These are phyloP conservation scores for Lanmaoa pseudosensibilis DNA, from an alignment of 768 basidiomycete genomes.

Conservation along the genomic window DNA sequence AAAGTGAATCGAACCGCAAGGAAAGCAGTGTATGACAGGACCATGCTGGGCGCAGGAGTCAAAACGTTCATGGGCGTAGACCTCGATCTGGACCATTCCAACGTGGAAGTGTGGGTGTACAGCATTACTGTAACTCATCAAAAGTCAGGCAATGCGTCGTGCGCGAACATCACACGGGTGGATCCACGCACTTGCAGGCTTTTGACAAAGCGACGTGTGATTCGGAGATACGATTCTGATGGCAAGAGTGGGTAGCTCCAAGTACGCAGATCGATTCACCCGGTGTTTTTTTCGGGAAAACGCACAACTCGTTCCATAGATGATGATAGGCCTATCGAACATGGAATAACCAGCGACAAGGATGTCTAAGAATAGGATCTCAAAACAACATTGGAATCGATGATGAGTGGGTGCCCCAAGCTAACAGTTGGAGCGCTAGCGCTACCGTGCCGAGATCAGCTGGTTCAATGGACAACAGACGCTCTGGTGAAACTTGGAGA, in stretches of 20 bases:
- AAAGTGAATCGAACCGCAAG: constrained; percentile 1
- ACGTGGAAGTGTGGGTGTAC: constrained; percentile 18
- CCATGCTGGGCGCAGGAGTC: constrained; percentile 1
- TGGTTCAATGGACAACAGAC: background rate
- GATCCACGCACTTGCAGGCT: constrained; percentile 20
- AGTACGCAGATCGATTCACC: constrained; percentile 4
- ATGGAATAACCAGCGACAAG: background rate
- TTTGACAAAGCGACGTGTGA: background rate
- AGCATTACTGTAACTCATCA: constrained; percentile 11
- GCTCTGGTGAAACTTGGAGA: background rate
- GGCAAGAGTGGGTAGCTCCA: background rate
- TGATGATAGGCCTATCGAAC: background rate
- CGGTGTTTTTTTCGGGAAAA: background rate
- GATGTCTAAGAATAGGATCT: background rate
- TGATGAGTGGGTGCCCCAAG: background rate
- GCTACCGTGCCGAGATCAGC: background rate
- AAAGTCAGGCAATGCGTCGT: constrained; percentile 8
- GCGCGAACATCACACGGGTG: constrained; percentile 9
- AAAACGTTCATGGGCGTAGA: constrained; percentile 1
- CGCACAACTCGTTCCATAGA: background rate
- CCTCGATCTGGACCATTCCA: constrained; percentile 10
- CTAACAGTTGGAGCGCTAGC: background rate
- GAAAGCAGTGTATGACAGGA: constrained; percentile 2
- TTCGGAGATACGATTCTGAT: background rate
- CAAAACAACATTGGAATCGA: background rate